Evolutionary conservation across 805 yeast genomes (phyloP).

Genomic region (Hyphopichia homilentoma): DNA sequence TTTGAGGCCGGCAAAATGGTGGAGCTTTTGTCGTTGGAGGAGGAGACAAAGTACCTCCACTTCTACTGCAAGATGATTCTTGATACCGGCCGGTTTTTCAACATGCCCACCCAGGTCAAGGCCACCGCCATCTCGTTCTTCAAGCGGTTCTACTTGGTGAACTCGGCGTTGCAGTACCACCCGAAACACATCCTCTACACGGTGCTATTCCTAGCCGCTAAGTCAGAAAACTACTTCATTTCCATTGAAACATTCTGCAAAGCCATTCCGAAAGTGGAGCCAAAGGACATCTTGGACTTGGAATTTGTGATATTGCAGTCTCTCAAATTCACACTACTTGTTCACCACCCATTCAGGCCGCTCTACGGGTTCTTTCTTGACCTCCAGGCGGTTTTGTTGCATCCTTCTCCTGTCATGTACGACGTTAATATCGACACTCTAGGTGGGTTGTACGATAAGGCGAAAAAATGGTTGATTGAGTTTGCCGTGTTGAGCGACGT

Average conservation of each 20-base stretch:
- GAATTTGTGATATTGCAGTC: slow-evolving; percentile 77
- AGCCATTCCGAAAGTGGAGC: slow-evolving; percentile 63
- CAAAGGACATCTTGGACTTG: slow-evolving; percentile 63
- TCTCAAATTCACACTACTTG: slow-evolving; percentile 72
- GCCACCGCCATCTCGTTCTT: slow-evolving; percentile 85
- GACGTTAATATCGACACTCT: slow-evolving; percentile 49
- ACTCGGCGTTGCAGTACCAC: slow-evolving; percentile 83
- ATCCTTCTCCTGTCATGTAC: slow-evolving; percentile 41
- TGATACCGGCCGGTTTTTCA: slow-evolving; percentile 66
- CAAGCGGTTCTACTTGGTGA: slow-evolving; percentile 71
- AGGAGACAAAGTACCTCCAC: slow-evolving; percentile 63
- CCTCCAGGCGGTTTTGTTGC: slow-evolving; percentile 56
- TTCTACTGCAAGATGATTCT: slow-evolving; percentile 72
- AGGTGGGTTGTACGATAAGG: slow-evolving; percentile 67
- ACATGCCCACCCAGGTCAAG: slow-evolving; percentile 82
- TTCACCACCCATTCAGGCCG: slow-evolving; percentile 86
- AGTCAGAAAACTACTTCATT: slow-evolving; percentile 86
- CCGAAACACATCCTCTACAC: slow-evolving; percentile 73
- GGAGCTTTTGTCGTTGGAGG: slow-evolving; percentile 56
- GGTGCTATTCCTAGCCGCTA: slow-evolving; percentile 86
- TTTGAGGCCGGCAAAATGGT: slow-evolving; percentile 28
- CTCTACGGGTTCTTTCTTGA: slow-evolving; percentile 94
- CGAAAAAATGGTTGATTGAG: slow-evolving; percentile 61
- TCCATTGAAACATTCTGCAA: slow-evolving; percentile 77
- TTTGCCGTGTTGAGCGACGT: slow-evolving; percentile 71